phyloP scores from a whole-genome alignment of 345 rosid species.

The Citropsis articulata region DNA sequence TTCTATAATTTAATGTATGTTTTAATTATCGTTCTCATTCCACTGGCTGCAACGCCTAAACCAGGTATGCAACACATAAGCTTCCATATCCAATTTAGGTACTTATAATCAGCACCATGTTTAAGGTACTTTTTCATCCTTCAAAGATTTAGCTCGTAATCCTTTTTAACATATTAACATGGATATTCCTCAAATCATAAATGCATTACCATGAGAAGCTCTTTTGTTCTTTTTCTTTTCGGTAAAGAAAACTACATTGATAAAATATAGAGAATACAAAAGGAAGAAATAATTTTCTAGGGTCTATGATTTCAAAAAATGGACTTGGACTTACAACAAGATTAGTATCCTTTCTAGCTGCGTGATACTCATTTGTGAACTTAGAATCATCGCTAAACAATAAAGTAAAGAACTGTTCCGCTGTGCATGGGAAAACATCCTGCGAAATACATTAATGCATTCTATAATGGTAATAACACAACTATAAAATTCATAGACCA shows the following conservation, averaged over 20 bases:
- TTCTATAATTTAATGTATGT: not conserved
- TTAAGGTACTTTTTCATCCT: not conserved
- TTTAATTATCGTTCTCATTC: not conserved
- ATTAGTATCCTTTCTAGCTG: constrained; percentile 72
- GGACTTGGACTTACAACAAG: constrained; percentile 54
- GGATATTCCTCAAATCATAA: not conserved
- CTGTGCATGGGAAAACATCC: constrained; percentile 73
- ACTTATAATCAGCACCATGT: not conserved
- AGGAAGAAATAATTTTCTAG: not conserved
- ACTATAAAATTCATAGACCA: constrained; percentile 2
- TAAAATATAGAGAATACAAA: not conserved
- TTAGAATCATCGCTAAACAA: constrained; percentile 67
- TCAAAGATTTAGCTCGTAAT: not conserved
- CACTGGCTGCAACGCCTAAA: not conserved
- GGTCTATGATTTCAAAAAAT: not conserved
- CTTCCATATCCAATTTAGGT: not conserved
- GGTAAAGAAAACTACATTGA: not conserved
- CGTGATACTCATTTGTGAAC: constrained; percentile 65
- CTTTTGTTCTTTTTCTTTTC: not conserved
- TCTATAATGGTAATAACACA: constrained; percentile 4
- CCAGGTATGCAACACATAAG: not conserved
- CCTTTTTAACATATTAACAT: not conserved
- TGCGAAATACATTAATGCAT: constrained; percentile 36
- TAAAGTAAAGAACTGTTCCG: constrained; percentile 61
- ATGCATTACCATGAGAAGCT: not conserved